These are phyloP conservation scores for Chlorophyllum brunneum DNA, from an alignment of 768 basidiomycete species.

Conservation along the genomic window DNA sequence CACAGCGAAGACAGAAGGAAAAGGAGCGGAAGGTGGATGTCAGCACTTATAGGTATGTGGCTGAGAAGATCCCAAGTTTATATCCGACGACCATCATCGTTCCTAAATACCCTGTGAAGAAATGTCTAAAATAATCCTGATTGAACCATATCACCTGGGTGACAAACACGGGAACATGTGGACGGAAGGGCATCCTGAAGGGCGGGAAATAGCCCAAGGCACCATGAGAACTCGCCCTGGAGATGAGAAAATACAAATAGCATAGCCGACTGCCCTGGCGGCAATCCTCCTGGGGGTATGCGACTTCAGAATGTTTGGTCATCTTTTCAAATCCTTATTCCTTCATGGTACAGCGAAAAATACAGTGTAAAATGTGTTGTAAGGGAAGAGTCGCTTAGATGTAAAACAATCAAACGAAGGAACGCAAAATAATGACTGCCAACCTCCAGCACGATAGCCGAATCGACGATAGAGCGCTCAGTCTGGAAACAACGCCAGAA, in stretches of 20 bases:
- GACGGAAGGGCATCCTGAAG: too few species aligned
- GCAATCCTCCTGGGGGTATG: too few species aligned
- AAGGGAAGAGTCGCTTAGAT: conserved; percentile 9
- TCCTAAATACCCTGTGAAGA: neutral
- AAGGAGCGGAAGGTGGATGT: neutral
- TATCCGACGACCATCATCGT: neutral
- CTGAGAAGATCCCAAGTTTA: too few species aligned
- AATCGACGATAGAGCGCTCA: conserved; percentile 71
- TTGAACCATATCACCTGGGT: too few species aligned
- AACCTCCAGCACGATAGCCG: conserved; percentile 2
- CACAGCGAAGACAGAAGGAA: neutral
- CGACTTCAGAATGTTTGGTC: too few species aligned
- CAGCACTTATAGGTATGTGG: too few species aligned
- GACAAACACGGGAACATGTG: too few species aligned
- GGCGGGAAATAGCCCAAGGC: neutral
- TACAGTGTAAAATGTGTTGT: conserved; percentile 9
- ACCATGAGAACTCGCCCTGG: neutral
- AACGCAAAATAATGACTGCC: neutral
- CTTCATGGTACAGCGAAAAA: conserved; percentile 11
- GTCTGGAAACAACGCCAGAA: conserved; percentile 54
- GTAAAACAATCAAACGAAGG: conserved; percentile 7
- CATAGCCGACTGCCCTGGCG: too few species aligned
- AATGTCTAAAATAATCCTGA: too few species aligned
- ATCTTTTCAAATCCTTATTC: neutral
- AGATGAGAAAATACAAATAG: too few species aligned